These are phyloP conservation scores for Colletotrichum abscissum DNA, from an alignment of 2,329 filamentous ascomycete genomes.

Conservation along the genomic window DNA sequence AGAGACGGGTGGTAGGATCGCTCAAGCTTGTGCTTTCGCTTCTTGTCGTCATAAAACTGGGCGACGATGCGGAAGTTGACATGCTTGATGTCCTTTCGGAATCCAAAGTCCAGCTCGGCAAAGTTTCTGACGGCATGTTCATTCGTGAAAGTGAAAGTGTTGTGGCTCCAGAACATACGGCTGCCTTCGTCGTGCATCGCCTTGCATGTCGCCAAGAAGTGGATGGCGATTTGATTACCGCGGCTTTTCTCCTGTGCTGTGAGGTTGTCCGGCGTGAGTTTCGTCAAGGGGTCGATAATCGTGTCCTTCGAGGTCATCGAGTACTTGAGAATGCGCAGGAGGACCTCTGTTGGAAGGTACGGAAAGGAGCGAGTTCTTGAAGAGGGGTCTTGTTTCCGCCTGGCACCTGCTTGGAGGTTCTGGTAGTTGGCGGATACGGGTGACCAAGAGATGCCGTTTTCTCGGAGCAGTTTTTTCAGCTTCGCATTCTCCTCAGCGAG, in stretches of 20 bases:
- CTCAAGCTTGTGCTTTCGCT: constrained; percentile 52
- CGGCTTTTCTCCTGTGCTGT: constrained; percentile 55
- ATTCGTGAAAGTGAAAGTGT: constrained; percentile 66
- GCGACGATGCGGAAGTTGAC: constrained; percentile 65
- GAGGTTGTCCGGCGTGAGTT: constrained; percentile 54
- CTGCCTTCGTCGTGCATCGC: constrained; percentile 62
- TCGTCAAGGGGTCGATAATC: constrained; percentile 66
- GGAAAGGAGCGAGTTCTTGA: constrained; percentile 44
- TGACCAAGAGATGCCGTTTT: constrained; percentile 65
- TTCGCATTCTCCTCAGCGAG: constrained; percentile 61
- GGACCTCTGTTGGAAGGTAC: constrained; percentile 63
- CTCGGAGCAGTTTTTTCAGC: constrained; percentile 63
- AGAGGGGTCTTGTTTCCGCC: constrained; percentile 42
- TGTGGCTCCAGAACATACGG: constrained; percentile 61
- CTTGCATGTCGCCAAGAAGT: constrained; percentile 63
- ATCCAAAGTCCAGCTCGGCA: constrained; percentile 53
- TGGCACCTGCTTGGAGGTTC: constrained; percentile 30
- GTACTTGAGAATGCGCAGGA: constrained; percentile 63
- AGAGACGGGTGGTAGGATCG: constrained; percentile 56
- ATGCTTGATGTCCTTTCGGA: constrained; percentile 56
- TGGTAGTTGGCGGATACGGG: constrained; percentile 47
- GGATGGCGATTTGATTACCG: constrained; percentile 62
- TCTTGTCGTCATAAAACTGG: constrained; percentile 64
- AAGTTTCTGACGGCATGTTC: constrained; percentile 61
- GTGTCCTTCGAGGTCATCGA: constrained; percentile 60